A percentile compares a stretch with the other conserved stretches of the same genome.
These are phyloP conservation scores for Antarctomyces pellizariae DNA, from an alignment of 495 filamentous ascomycete genomes.

Conservation along the genomic window DNA sequence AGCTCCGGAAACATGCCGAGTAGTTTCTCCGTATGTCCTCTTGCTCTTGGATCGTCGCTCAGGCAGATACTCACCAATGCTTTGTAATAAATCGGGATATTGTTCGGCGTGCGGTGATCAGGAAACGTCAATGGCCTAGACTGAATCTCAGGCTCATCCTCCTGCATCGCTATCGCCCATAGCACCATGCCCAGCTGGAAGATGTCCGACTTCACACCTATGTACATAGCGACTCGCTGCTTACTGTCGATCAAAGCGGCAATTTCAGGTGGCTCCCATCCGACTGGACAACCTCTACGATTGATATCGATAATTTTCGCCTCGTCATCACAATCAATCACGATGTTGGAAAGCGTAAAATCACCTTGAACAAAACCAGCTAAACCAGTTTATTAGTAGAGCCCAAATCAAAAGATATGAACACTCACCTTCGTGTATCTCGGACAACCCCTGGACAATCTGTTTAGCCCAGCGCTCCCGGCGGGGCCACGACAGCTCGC, in stretches of 20 bases:
- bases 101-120: conserved; percentile 13
- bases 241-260: conserved; percentile 69
- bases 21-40: conserved; percentile 8
- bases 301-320: conserved; percentile 99
- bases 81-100: conserved; percentile 34
- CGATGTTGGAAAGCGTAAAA: conserved; percentile 92
- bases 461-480: conserved; percentile 85
- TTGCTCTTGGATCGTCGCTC: conserved; percentile 21
- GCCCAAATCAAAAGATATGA: conserved; percentile 1
- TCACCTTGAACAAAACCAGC: conserved; percentile 94
- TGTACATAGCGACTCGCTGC: conserved; percentile 91
- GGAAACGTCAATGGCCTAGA: conserved; percentile 40
- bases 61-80: conserved; percentile 34
- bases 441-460: conserved; percentile 71
- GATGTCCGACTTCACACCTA: conserved; percentile 90
- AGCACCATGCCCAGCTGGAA: conserved; percentile 95
- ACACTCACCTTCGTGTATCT: conserved; percentile 52
- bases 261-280: conserved; percentile 94
- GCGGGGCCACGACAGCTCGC: conserved; percentile 39
- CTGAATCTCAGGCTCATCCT: conserved; percentile 74
- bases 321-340: conserved; percentile 63
- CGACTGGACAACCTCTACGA: conserved; percentile 79
- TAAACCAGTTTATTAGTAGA: too few relatives aligned
- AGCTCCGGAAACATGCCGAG: conserved; percentile 9
- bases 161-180: conserved; percentile 69